A percentile compares a stretch with the other conserved stretches of the same genome.
Conservation (phyloP, 2,329 filamentous ascomycete genomes). For the Talaromyces atroroseus region DNA sequence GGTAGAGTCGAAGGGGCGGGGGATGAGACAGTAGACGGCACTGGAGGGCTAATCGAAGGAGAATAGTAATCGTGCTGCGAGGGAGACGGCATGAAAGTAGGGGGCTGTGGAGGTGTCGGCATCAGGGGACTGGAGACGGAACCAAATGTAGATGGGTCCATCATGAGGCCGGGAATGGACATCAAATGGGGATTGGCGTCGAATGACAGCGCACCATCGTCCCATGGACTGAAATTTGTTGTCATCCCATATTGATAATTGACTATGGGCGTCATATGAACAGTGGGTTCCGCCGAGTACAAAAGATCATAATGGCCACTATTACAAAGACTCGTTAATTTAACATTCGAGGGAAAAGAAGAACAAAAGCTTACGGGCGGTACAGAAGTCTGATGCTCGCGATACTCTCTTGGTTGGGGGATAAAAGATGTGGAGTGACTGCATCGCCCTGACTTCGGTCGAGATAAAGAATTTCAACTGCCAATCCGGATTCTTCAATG, state of each 20-base stretch:
- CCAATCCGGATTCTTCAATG: conserved; percentile 70
- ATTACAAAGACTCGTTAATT: not conserved
- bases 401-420: conserved; percentile 37
- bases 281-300: conserved; percentile 57
- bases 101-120: conserved; percentile 25
- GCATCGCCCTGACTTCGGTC: conserved; percentile 74
- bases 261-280: conserved; percentile 36
- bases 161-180: conserved; percentile 36
- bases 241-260: conserved; percentile 39
- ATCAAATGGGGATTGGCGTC: conserved; percentile 37
- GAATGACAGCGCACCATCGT: conserved; percentile 32
- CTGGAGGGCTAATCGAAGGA: conserved; percentile 10
- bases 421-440: conserved; percentile 52
- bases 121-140: conserved; percentile 26
- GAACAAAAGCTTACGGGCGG: conserved; percentile 50
- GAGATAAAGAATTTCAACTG: conserved; percentile 83
- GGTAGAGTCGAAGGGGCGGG: conserved; percentile 23
- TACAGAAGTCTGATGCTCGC: conserved; percentile 65
- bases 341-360: conserved; percentile 18
- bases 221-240: conserved; percentile 34
- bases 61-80: conserved; percentile 31
- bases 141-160: conserved; percentile 29
- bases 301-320: conserved; percentile 91
- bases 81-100: conserved; percentile 21
- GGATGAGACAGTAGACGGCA: conserved; percentile 23